Conservation (phyloP, 2,329 filamentous ascomycete species). For the Hymenoscyphus repandus region DNA sequence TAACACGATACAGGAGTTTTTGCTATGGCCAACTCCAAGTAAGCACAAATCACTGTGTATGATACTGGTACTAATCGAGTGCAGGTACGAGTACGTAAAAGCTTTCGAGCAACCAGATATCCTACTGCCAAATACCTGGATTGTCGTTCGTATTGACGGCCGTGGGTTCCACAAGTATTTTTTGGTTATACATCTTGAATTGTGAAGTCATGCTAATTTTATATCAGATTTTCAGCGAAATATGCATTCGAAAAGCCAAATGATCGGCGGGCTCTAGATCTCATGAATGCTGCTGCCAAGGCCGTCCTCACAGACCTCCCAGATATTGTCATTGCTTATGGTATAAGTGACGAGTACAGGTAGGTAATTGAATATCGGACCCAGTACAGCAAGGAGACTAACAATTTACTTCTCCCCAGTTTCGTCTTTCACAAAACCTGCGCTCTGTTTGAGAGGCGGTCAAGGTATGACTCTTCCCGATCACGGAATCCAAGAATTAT, state of each 20-base stretch:
- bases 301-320: conserved; percentile 78
- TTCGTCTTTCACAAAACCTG: conserved; percentile 85
- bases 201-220: not conserved
- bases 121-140: conserved; percentile 88
- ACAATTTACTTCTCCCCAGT: conserved; percentile 38
- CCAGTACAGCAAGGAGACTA: not conserved
- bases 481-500: not conserved
- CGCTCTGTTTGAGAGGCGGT: conserved; percentile 77
- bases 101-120: conserved; percentile 77
- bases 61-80: not conserved
- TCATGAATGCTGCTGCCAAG: conserved; percentile 92
- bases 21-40: conserved; percentile 31
- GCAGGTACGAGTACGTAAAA: conserved; percentile 90
- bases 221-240: conserved; percentile 66
- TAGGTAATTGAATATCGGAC: conserved; percentile 30
- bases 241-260: conserved; percentile 91
- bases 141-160: conserved; percentile 90
- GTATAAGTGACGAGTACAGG: conserved; percentile 92
- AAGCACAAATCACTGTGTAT: not conserved
- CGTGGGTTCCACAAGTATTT: conserved; percentile 86
- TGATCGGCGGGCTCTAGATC: conserved; percentile 75
- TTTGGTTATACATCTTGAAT: not conserved
- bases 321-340: conserved; percentile 84
- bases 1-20: not conserved
- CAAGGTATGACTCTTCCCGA: conserved; percentile 49